Evolutionary conservation across 2,329 filamentous ascomycete genomes (phyloP).

Genomic region (Chaetothyriales sp.): DNA sequence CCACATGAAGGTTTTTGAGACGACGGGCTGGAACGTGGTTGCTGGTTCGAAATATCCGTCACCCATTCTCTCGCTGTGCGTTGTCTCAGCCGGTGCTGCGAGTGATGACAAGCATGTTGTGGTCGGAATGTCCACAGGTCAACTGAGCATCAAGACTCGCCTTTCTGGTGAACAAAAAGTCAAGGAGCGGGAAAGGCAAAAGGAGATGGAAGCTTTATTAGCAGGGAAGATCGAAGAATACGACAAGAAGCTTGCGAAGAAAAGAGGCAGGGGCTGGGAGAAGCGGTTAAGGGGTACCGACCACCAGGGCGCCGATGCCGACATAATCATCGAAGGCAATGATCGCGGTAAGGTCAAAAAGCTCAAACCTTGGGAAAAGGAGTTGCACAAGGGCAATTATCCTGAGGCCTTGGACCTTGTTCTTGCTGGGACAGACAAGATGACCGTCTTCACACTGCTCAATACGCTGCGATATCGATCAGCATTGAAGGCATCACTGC

Average conservation of each 20-base stretch:
- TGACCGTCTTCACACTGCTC: constrained; percentile 58
- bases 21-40: constrained; percentile 89
- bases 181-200: constrained; percentile 59
- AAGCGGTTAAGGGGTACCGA: constrained; percentile 56
- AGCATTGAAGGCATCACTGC: constrained; percentile 64
- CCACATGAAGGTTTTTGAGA: constrained; percentile 95
- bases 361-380: constrained; percentile 62
- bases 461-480: constrained; percentile 76
- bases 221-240: constrained; percentile 64
- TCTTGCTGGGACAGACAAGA: constrained; percentile 44
- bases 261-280: constrained; percentile 44
- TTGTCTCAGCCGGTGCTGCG: constrained; percentile 52
- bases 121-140: constrained; percentile 85
- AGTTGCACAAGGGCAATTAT: constrained; percentile 66
- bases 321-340: constrained; percentile 73
- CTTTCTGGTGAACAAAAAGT: constrained; percentile 68
- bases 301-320: constrained; percentile 66
- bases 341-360: constrained; percentile 48
- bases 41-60: constrained; percentile 84
- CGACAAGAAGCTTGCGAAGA: constrained; percentile 53
- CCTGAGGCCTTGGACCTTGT: constrained; percentile 64
- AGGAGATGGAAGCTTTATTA: constrained; percentile 70
- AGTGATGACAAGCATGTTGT: constrained; percentile 81
- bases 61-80: constrained; percentile 69
- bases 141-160: constrained; percentile 82